Evolutionary conservation across 2,329 filamentous ascomycete species (phyloP).

Genomic region (Cladosporium cucumerinum): DNA sequence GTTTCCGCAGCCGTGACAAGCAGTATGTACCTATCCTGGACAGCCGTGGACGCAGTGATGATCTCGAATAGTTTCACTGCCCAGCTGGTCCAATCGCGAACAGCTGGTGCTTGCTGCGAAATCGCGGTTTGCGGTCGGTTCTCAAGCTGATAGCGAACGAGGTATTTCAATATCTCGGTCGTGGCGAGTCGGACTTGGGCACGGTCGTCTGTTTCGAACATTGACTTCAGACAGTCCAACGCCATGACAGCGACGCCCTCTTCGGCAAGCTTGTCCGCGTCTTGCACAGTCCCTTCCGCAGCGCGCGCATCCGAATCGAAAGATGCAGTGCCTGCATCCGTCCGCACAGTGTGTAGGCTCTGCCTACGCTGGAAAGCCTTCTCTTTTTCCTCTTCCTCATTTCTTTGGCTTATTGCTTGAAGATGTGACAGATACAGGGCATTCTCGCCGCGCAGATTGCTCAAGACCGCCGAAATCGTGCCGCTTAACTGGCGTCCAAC

Average conservation of each 20-base stretch:
- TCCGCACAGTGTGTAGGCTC: conserved; percentile 75
- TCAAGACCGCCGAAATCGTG: conserved; percentile 79
- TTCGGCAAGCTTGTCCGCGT: conserved; percentile 86
- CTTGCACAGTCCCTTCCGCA: conserved; percentile 75
- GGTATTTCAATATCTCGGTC: conserved; percentile 68
- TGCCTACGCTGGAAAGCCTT: conserved; percentile 64
- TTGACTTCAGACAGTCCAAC: conserved; percentile 78
- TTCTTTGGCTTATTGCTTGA: conserved; percentile 61
- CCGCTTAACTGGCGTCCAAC: conserved; percentile 72
- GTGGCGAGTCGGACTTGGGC: conserved; percentile 78
- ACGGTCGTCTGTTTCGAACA: conserved; percentile 78
- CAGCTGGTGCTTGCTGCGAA: conserved; percentile 32
- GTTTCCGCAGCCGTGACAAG: conserved; percentile 77
- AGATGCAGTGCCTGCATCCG: conserved; percentile 38
- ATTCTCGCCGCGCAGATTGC: conserved; percentile 77
- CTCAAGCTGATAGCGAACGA: conserved; percentile 41
- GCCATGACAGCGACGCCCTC: conserved; percentile 83
- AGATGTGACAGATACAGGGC: conserved; percentile 67
- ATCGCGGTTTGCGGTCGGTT: conserved; percentile 40
- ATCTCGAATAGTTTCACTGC: conserved; percentile 77
- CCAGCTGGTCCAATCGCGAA: conserved; percentile 53
- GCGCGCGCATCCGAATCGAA: conserved; percentile 55
- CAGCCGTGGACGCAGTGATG: conserved; percentile 81
- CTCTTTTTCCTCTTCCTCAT: conserved; percentile 67
- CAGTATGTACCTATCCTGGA: conserved; percentile 91